Base-by-base conservation (phyloP, 805 yeast species). In the Candida tibetensis region DNA sequence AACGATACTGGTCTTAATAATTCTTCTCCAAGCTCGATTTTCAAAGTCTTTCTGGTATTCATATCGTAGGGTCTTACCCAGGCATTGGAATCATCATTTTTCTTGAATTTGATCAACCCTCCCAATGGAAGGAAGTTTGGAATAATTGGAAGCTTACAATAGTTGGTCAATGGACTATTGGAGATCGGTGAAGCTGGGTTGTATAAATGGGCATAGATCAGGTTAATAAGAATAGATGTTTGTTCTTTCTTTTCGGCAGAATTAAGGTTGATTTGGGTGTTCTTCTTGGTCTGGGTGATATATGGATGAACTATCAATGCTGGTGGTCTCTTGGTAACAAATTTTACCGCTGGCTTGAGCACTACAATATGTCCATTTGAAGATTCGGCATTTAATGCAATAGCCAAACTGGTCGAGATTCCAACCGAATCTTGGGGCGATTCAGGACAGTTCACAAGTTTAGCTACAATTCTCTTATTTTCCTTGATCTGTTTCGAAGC, bases 291-390 rank as follows among this genome's bases (percentile, higher is more conserved):
- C 27, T 64, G 71, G 0, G 77, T 69, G 15, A 71, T 67, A 40
- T 69, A 77, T 3, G 86, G 87, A 46, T 77, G 82, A 4, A 85
- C 46, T 0, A 67, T 56, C 12, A 80, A 52, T 0, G 66, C 52
- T 1, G 67, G 45, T 1, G 81, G 73, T 30, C 50, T 45, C 42
- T 58, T 65, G 4, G 55, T 43, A 5, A 72, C 65, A 17, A 52
- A 58, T 4, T 53, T 60, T 3, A 58, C 41, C 0, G 79, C 66
- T 8, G 73, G 62, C 46, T 77, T 79, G 6, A 87, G 45, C 3
- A 73, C 64, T 3, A 84, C 59, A 19, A 77, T 61, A 40, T 71
- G 67, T 0, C 90, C 91, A 5, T 77, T 64, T 12, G 53, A 46
- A 5, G 55, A 52, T 23, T 72, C 73, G 1, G 78, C 60, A 0